Conservation (phyloP, 371 early-diverging fungal species). For the Mucor irregularis region DNA sequence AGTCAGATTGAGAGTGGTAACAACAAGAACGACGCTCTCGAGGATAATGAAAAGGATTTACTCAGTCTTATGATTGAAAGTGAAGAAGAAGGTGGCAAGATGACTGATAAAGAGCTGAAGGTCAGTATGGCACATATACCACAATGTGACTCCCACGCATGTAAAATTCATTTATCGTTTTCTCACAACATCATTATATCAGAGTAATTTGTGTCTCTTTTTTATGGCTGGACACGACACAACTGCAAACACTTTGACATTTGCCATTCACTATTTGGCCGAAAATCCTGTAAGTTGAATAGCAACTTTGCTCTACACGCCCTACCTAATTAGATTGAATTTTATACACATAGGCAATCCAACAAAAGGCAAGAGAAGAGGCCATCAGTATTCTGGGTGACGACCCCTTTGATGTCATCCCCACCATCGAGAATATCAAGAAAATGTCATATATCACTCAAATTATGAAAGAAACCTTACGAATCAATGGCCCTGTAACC, state of each 20-base stretch:
- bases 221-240: conserved; percentile 10
- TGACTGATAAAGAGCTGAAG: conserved; percentile 9
- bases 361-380: conserved; percentile 50
- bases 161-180: background rate
- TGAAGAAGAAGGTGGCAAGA: conserved; percentile 2
- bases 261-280: conserved; percentile 20
- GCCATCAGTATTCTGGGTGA: conserved; percentile 53
- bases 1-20: background rate
- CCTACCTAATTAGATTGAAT: no score
- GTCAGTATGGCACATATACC: no score
- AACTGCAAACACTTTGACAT: conserved; percentile 33
- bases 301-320: no score
- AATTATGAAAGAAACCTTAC: conserved; percentile 20
- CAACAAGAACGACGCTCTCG: background rate
- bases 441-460: conserved; percentile 43
- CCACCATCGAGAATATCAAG: conserved; percentile 43
- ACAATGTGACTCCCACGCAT: no score
- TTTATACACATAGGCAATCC: conserved; percentile 44
- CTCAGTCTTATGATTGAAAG: conserved; percentile 1
- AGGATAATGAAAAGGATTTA: conserved; percentile 8
- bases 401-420: conserved; percentile 32
- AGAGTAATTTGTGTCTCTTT: conserved; percentile 6
- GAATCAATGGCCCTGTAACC: conserved; percentile 12
- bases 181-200: background rate
- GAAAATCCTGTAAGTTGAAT: conserved; percentile 29